These are phyloP conservation scores for Daldinia caldariorum DNA, from an alignment of 495 filamentous ascomycete genomes.

Conservation along the genomic window DNA sequence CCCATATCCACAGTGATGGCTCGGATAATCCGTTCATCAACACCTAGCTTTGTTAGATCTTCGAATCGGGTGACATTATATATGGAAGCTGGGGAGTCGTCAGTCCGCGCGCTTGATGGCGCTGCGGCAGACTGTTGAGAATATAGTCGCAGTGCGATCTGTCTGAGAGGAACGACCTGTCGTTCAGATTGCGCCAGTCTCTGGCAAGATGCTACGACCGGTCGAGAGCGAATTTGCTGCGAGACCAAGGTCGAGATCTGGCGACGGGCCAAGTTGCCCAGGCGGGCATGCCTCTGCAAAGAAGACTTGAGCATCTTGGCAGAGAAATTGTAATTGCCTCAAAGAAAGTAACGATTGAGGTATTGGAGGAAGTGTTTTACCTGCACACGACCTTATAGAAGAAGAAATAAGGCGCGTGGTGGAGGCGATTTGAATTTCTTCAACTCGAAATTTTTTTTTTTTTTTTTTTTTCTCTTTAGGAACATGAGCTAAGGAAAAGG, in stretches of 20 bases:
- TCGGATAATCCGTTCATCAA: slow-evolving; percentile 70
- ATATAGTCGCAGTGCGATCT: slow-evolving; percentile 50
- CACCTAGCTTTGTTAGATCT: slow-evolving; percentile 69
- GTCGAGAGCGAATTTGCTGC: slow-evolving; percentile 38
- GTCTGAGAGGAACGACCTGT: slow-evolving; percentile 23
- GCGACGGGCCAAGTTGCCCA: slow-evolving; percentile 42
- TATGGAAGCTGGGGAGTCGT: slow-evolving; percentile 27
- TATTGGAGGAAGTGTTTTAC: slow-evolving; percentile 33
- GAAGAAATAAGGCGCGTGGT: slow-evolving; percentile 36
- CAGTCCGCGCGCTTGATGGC: neutral
- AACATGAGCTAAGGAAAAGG: neutral
- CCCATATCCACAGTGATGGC: slow-evolving; percentile 78
- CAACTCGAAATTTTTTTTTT: slow-evolving; percentile 33
- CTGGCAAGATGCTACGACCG: slow-evolving; percentile 30
- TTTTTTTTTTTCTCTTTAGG: neutral
- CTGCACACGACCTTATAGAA: slow-evolving; percentile 25
- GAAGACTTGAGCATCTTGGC: slow-evolving; percentile 12
- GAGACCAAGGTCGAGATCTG: slow-evolving; percentile 41
- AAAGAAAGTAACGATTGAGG: slow-evolving; percentile 16
- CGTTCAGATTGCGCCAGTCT: slow-evolving; percentile 27
- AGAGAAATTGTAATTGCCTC: slow-evolving; percentile 6
- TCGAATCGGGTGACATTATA: slow-evolving; percentile 70
- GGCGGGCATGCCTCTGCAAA: slow-evolving; percentile 47
- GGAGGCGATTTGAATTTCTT: slow-evolving; percentile 42
- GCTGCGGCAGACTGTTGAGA: slow-evolving; percentile 50